Evolutionary conservation across 352 stramenopile genomes (phyloP).

Genomic region (Blastocystis sp.): DNA sequence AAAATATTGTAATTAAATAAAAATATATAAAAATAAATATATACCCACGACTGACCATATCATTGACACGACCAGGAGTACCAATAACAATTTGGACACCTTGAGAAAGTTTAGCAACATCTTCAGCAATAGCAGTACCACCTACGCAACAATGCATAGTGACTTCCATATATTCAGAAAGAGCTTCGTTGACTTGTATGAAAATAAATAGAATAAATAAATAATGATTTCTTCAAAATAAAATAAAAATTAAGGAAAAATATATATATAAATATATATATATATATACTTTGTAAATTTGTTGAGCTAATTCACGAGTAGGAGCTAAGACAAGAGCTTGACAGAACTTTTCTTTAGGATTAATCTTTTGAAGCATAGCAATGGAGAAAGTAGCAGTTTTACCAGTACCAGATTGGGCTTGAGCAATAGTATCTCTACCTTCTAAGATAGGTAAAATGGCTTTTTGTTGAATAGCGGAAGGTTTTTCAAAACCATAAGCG

Average conservation of each 20-base stretch:
- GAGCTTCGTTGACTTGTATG: slow-evolving; percentile 52
- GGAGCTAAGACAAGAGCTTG: slow-evolving; percentile 92
- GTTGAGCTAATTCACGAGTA: slow-evolving; percentile 93
- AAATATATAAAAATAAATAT: no score
- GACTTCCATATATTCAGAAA: slow-evolving; percentile 82
- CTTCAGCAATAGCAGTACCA: slow-evolving; percentile 85
- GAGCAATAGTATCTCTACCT: slow-evolving; percentile 88
- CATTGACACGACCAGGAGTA: slow-evolving; percentile 86
- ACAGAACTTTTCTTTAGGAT: slow-evolving; percentile 74
- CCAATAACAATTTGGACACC: slow-evolving; percentile 93
- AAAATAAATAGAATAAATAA: slow-evolving; percentile 42
- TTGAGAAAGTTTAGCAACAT: slow-evolving; percentile 86
- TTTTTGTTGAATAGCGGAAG: slow-evolving; percentile 91
- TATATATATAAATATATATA: no score
- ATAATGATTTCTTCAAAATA: slow-evolving; percentile 19
- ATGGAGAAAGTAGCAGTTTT: slow-evolving; percentile 98
- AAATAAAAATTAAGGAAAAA: slow-evolving; percentile 46
- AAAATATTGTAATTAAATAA: no score
- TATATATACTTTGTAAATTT: slow-evolving; percentile 94
- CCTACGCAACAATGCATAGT: slow-evolving; percentile 89
- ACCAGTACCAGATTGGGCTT: slow-evolving; percentile 91
- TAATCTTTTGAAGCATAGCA: slow-evolving; percentile 87
- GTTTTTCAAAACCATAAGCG: slow-evolving; percentile 99
- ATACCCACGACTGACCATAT: slow-evolving; percentile 95
- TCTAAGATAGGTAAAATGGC: slow-evolving; percentile 88